Evolutionary conservation across 1,139 yeast genomes (phyloP).

Genomic region (Suzukiozyma palmioleophila): DNA sequence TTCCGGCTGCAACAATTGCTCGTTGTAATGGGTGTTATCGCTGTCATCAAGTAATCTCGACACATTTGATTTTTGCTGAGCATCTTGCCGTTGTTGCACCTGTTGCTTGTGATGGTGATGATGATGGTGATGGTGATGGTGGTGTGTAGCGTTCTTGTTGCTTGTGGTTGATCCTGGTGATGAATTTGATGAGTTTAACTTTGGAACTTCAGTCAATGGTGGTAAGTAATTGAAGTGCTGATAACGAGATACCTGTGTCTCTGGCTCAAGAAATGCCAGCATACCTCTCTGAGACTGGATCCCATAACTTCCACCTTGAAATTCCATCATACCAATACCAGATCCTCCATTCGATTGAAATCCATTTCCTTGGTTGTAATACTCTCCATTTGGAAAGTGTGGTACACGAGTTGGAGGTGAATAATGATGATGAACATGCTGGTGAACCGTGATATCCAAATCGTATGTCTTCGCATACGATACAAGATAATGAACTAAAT

Average conservation of each 20-base stretch:
- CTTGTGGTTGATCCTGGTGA: constrained; percentile 25
- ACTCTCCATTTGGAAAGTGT: not conserved
- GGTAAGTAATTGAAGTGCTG: constrained; percentile 74
- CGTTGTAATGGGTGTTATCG: not conserved
- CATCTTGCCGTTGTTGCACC: constrained; percentile 2
- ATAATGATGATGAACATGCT: constrained; percentile 76
- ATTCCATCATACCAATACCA: not conserved
- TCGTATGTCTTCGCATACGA: constrained; percentile 59
- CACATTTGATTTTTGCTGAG: not conserved
- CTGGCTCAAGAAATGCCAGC: constrained; percentile 41
- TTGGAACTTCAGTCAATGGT: constrained; percentile 68
- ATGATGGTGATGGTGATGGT: constrained; percentile 29
- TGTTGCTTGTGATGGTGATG: constrained; percentile 18
- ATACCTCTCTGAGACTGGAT: constrained; percentile 1
- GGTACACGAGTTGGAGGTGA: constrained; percentile 22
- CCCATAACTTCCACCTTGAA: not conserved
- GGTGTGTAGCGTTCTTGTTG: constrained; percentile 12
- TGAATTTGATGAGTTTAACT: constrained; percentile 53
- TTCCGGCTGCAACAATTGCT: not conserved
- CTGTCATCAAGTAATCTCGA: not conserved
- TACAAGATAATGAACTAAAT: constrained; percentile 52
- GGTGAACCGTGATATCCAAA: constrained; percentile 70
- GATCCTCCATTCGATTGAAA: not conserved
- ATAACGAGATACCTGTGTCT: constrained; percentile 52
- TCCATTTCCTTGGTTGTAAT: not conserved